A percentile compares a stretch with the other conserved stretches of the same genome.
Evolutionary conservation across 805 yeast genomes (phyloP).

Genomic region (Teunomyces lycoperdinae): DNA sequence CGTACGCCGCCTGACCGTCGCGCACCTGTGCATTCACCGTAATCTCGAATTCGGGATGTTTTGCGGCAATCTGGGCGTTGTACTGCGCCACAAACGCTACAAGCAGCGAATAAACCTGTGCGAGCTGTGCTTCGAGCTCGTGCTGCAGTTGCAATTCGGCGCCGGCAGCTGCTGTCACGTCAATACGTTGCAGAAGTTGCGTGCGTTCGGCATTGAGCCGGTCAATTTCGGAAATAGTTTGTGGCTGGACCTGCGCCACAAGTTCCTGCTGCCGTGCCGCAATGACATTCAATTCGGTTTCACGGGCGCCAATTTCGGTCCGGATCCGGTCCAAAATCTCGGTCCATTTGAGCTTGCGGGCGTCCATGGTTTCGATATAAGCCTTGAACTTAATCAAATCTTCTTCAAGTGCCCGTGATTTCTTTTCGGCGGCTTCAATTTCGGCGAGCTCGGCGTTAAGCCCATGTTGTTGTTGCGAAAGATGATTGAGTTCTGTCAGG

Average conservation of each 20-base stretch:
- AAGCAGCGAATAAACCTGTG: neutral
- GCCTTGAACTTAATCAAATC: constrained; percentile 70
- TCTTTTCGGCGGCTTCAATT: constrained; percentile 52
- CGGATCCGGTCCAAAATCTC: constrained; percentile 53
- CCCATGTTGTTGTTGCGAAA: constrained; percentile 39
- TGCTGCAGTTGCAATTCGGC: constrained; percentile 36
- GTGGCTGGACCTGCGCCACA: constrained; percentile 53
- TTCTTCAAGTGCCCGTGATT: constrained; percentile 60
- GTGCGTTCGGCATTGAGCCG: constrained; percentile 61
- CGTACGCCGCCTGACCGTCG: constrained; percentile 10
- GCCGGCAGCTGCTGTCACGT: constrained; percentile 40
- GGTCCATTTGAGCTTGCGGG: constrained; percentile 65
- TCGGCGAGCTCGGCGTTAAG: constrained; percentile 44
- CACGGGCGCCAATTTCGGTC: constrained; percentile 48
- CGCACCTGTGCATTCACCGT: constrained; percentile 1
- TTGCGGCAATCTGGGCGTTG: neutral
- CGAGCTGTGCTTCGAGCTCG: constrained; percentile 27
- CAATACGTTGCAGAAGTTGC: constrained; percentile 52
- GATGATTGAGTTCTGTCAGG: constrained; percentile 36
- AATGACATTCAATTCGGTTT: constrained; percentile 38
- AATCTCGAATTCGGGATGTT: neutral
- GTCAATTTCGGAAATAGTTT: constrained; percentile 63
- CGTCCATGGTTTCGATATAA: constrained; percentile 66
- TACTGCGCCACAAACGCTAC: neutral
- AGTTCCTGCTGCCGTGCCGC: constrained; percentile 40